Percentiles rank a stretch among this genome's conserved stretches.
Evolutionary conservation across 78 protist species (phyloP).

Genomic region (Dictyostelium firmibasis): DNA sequence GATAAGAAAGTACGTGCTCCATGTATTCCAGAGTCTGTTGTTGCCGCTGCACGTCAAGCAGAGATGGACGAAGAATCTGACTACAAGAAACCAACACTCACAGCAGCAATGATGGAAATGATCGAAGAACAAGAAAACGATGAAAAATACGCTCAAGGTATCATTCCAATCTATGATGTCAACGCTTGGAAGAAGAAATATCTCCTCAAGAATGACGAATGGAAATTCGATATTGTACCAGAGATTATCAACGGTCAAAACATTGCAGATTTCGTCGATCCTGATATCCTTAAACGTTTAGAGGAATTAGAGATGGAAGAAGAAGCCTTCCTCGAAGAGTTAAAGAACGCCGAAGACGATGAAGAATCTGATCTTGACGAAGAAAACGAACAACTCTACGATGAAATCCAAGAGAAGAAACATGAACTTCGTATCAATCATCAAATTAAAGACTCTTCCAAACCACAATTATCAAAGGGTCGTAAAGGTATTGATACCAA

Average conservation of each 20-base stretch:
- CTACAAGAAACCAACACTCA: slow-evolving; percentile 30
- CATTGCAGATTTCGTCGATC: slow-evolving; percentile 97
- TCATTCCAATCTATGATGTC: slow-evolving; percentile 47
- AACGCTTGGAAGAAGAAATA: slow-evolving; percentile 66
- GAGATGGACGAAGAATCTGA: slow-evolving; percentile 7
- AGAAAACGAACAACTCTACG: background rate
- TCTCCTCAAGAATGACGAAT: slow-evolving; percentile 82
- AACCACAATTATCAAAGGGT: slow-evolving; percentile 8
- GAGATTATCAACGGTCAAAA: slow-evolving; percentile 99
- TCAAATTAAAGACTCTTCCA: background rate
- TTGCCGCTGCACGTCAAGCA: background rate
- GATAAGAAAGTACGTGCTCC: slow-evolving; percentile 88
- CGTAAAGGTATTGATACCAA: background rate
- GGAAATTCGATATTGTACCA: slow-evolving; percentile 97
- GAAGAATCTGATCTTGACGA: slow-evolving; percentile 40
- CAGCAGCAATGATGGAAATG: slow-evolving; percentile 24
- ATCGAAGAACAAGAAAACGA: slow-evolving; percentile 44
- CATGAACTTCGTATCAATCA: slow-evolving; percentile 7
- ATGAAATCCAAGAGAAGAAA: slow-evolving; percentile 11
- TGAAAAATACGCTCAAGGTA: slow-evolving; percentile 30
- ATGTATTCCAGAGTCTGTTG: slow-evolving; percentile 77
- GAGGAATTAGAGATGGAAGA: slow-evolving; percentile 94
- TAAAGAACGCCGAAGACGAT: background rate
- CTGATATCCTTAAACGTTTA: slow-evolving; percentile 91
- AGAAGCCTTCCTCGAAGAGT: slow-evolving; percentile 64